Base-by-base conservation (phyloP, 2,329 filamentous ascomycete genomes). In the Geosmithia morbida region DNA sequence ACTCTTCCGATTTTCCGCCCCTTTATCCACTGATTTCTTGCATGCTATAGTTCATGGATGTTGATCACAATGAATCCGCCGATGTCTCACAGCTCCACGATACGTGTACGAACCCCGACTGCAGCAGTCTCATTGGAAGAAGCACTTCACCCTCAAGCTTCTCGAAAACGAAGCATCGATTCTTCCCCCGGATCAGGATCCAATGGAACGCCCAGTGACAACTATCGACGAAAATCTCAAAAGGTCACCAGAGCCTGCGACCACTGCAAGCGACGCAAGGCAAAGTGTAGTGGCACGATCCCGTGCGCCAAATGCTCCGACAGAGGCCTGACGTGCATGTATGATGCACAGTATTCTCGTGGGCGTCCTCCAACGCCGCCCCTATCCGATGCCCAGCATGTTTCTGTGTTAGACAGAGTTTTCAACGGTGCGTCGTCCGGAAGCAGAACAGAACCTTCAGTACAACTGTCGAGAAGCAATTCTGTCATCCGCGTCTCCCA, bases 301-400 rank as follows among this genome's bases (percentile, higher is more conserved):
- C 61, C 61, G 1, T 65, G 62, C 45, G 52, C 52, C 10, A 61
- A 59, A 45, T 64, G 61, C 46, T 51, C 53, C 1, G 49, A 51
- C 11, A 62, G 57, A 41, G 55, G 56, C 1, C 45, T 53, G 18
- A 43, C 43, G 2, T 64, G 61, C 42, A 48, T 55, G 5, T 64
- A 62, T 40, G 56, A 62, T 30, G 55, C 58, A 13, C 57, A 54
- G 41, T 64, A 64, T 42, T 60, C 57, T 2, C 53, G 61, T 7
- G 61, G 61, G 2, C 49, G 60, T 10, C 61, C 61, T 2, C 61
- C 59, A 5, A 64, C 61, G 17, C 61, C 61, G 11, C 61, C 61
- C 8, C 52, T 53, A 13, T 46, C 7, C 50, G 59, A 67, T 8
- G 4, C 22, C 22, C 22, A 26, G 22, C 22, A 4, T 5, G 22